Percentiles rank a stretch among this genome's conserved stretches.
These are phyloP conservation scores for Avena eriantha DNA, from an alignment of 176 grass and related monocot genomes.

Conservation along the genomic window DNA sequence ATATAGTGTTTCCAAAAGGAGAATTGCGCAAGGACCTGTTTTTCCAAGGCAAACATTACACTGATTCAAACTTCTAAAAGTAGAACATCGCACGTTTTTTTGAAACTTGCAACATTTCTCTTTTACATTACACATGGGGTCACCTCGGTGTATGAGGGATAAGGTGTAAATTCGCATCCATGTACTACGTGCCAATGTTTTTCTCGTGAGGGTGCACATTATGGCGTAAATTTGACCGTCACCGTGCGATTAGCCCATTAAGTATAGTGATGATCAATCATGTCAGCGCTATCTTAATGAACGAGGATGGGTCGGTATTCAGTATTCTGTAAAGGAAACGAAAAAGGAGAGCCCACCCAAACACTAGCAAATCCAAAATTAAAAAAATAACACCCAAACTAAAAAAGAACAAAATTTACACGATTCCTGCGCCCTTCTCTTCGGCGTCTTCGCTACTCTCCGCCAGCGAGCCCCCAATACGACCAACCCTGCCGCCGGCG, in stretches of 20 bases:
- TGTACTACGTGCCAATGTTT: neutral
- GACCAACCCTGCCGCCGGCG: conserved; percentile 48
- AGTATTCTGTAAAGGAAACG: neutral
- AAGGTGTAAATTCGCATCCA: neutral
- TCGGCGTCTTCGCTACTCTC: conserved; percentile 49
- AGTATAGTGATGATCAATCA: neutral
- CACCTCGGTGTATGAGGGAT: neutral
- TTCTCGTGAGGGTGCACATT: neutral
- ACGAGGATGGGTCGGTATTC: neutral
- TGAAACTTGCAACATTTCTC: neutral
- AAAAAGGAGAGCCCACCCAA: neutral
- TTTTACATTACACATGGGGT: neutral
- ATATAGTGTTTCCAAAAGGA: neutral
- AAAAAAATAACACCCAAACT: conserved; percentile 21
- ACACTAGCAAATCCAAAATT: conserved; percentile 29
- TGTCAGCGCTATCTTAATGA: neutral
- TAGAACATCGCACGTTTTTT: neutral
- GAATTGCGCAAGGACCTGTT: neutral
- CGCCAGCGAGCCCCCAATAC: conserved; percentile 43
- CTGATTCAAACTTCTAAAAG: neutral
- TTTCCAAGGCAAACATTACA: neutral
- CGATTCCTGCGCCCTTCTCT: conserved; percentile 53
- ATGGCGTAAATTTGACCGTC: neutral
- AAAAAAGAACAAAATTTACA: conserved; percentile 28
- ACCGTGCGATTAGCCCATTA: neutral